phyloP scores from a whole-genome alignment of 140 eudicot species.

The Oenanthe javanica region DNA sequence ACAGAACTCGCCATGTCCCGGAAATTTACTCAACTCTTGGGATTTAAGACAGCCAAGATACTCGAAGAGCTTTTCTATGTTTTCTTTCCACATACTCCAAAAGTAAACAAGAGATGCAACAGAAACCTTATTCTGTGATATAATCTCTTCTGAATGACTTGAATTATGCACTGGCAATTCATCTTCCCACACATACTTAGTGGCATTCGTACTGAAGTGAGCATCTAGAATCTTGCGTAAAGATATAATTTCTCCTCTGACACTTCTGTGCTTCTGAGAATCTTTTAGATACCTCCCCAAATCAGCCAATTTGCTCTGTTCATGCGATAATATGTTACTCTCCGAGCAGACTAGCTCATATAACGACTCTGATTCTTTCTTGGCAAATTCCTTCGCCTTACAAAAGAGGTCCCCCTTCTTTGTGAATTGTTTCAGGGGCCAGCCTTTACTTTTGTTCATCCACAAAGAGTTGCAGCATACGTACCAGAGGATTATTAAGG shows the following conservation, averaged over 20 bases:
- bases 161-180: constrained; percentile 12
- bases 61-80: constrained; percentile 21
- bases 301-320: constrained; percentile 25
- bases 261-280: constrained; percentile 20
- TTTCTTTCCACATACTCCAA: constrained; percentile 38
- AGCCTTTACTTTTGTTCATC: constrained; percentile 34
- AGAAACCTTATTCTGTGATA: constrained; percentile 29
- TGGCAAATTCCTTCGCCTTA: constrained; percentile 33
- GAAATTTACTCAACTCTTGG: constrained; percentile 7
- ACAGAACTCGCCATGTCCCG: constrained; percentile 29
- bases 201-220: constrained; percentile 16
- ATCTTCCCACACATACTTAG: constrained; percentile 41
- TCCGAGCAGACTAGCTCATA: constrained; percentile 35
- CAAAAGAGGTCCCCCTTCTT: constrained; percentile 36
- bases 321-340: constrained; percentile 24
- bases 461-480: constrained; percentile 34
- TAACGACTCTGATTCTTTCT: constrained; percentile 14
- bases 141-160: constrained; percentile 12
- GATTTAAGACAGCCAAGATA: constrained; percentile 25
- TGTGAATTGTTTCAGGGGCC: constrained; percentile 51
- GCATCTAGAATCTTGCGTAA: constrained; percentile 41
- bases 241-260: constrained; percentile 29
- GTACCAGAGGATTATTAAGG: constrained; percentile 27
- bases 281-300: constrained; percentile 21
- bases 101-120: constrained; percentile 32